A percentile compares a stretch with the other conserved stretches of the same genome.
Conservation (phyloP, 208 protist species). For the Wallacemonas sp. region DNA sequence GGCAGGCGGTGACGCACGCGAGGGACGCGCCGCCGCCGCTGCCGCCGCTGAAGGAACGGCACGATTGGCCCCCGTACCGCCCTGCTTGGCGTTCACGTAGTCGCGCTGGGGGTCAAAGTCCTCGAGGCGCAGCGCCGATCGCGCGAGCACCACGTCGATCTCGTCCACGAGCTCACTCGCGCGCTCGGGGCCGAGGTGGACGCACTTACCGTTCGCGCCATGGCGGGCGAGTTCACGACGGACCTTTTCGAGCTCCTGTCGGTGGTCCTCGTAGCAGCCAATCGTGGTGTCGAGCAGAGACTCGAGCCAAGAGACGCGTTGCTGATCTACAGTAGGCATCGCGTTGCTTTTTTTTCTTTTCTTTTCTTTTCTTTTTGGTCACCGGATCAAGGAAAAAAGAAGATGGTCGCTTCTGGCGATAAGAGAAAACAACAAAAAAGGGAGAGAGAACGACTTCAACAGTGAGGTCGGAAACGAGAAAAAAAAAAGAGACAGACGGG, state of each 20-base stretch:
- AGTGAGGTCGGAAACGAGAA: not conserved
- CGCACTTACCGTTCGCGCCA: conserved; percentile 22
- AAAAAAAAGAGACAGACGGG: conserved; percentile 3
- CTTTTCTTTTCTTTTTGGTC: not conserved
- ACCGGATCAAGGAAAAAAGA: no score
- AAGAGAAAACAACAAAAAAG: not conserved
- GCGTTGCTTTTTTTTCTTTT: conserved; percentile 2
- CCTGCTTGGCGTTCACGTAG: conserved; percentile 6
- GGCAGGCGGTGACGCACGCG: not conserved
- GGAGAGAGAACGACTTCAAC: not conserved
- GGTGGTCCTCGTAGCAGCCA: conserved; percentile 46
- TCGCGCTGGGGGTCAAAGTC: conserved; percentile 19
- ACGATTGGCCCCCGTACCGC: conserved; percentile 20
- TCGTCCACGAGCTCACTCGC: conserved; percentile 29
- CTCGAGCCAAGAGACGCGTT: conserved; percentile 38
- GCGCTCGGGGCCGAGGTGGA: conserved; percentile 25
- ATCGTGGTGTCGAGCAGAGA: conserved; percentile 37
- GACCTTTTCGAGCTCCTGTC: conserved; percentile 44
- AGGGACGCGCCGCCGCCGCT: not conserved
- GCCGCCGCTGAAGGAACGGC: not conserved
- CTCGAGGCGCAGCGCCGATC: conserved; percentile 31
- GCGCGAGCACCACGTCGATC: conserved; percentile 36
- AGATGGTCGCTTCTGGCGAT: no score
- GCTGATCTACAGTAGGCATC: conserved; percentile 4
- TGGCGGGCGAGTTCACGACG: conserved; percentile 29